phyloP scores from a whole-genome alignment of 2,329 filamentous ascomycete species.

The Trichothecium sympodiale region DNA sequence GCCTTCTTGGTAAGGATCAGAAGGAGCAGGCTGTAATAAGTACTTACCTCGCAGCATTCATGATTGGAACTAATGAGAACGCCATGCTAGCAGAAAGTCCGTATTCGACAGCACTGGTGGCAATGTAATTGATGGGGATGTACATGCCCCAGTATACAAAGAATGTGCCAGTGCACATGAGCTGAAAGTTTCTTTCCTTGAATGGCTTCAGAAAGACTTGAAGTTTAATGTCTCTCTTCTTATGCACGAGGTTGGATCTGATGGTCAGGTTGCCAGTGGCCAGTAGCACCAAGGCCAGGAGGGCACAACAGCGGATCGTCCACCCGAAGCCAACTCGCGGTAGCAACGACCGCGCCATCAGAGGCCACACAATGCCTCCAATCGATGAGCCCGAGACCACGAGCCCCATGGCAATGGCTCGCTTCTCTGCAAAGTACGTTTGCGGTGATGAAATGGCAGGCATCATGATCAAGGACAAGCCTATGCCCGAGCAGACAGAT shows the following conservation, averaged over 20 bases:
- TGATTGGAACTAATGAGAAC: slow-evolving; percentile 24
- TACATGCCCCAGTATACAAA: slow-evolving; percentile 24
- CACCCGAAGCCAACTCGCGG: slow-evolving; percentile 22
- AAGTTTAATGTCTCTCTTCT: too few species aligned
- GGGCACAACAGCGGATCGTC: slow-evolving; percentile 47
- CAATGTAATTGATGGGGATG: slow-evolving; percentile 23
- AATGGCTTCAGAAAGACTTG: slow-evolving; percentile 10
- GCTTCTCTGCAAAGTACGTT: slow-evolving; percentile 14
- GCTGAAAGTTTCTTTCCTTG: slow-evolving; percentile 18
- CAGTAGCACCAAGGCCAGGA: slow-evolving; percentile 18
- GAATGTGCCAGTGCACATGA: slow-evolving; percentile 20
- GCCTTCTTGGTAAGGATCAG: too few species aligned
- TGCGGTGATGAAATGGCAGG: slow-evolving; percentile 13
- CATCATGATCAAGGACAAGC: slow-evolving; percentile 15
- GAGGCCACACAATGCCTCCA: slow-evolving; percentile 37
- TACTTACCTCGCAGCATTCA: slow-evolving; percentile 21
- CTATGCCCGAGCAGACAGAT: slow-evolving; percentile 18
- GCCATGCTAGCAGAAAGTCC: slow-evolving; percentile 16
- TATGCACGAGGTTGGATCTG: slow-evolving; percentile 9
- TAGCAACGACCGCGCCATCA: slow-evolving; percentile 13
- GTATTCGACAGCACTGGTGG: slow-evolving; percentile 16
- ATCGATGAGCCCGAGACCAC: slow-evolving; percentile 42
- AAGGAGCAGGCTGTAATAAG: too few species aligned
- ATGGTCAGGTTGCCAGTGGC: slow-evolving; percentile 10
- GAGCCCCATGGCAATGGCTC: slow-evolving; percentile 16